Evolutionary conservation across 202 grass and related monocot genomes (phyloP).

Genomic region (Carex arenaria): DNA sequence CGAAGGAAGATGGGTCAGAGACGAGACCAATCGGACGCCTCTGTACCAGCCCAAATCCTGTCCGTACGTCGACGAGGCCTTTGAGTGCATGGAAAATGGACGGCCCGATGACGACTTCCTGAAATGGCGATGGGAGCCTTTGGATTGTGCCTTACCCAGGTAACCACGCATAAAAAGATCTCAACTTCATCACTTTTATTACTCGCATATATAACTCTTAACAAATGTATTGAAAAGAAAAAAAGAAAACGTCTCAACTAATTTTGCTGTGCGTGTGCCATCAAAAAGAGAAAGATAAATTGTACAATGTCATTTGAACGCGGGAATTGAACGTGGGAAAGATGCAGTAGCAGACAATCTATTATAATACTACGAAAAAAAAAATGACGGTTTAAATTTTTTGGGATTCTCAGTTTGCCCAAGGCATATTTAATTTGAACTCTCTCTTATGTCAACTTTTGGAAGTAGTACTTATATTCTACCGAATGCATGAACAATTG

Average conservation of each 20-base stretch:
- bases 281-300: too few species aligned
- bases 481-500: not conserved
- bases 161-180: not conserved
- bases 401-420: not conserved
- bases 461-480: not conserved
- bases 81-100: conserved; percentile 66
- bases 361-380: too few species aligned
- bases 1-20: conserved; percentile 67
- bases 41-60: conserved; percentile 64
- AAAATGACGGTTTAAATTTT: too few species aligned
- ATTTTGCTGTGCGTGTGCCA: too few species aligned
- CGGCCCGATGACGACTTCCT: conserved; percentile 51
- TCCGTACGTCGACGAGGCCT: conserved; percentile 94
- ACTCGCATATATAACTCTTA: too few species aligned
- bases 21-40: conserved; percentile 41
- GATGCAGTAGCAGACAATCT: too few species aligned
- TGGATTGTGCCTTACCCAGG: conserved; percentile 58
- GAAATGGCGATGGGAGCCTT: conserved; percentile 82
- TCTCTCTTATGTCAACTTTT: not conserved
- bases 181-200: not conserved
- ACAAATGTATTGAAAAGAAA: too few species aligned
- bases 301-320: too few species aligned
- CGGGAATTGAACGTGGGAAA: too few species aligned
- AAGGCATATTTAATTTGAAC: not conserved
- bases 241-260: too few species aligned